phyloP scores from a whole-genome alignment of 2,329 filamentous ascomycete genomes.

The Epichloe aotearoae region DNA sequence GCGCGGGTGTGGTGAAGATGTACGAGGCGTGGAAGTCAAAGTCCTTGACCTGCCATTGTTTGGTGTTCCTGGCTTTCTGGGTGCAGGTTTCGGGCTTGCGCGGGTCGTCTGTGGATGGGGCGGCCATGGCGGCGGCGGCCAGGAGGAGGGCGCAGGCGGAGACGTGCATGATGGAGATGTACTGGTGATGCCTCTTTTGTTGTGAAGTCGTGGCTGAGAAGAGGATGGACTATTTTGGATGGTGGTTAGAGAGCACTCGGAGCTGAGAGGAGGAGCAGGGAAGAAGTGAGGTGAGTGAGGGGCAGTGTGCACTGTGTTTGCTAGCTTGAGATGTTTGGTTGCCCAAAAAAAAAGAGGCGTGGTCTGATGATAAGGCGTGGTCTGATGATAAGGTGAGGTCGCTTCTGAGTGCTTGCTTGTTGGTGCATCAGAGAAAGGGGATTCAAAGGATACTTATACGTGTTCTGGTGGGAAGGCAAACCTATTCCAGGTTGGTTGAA shows the following conservation, averaged over 20 bases:
- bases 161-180: slow-evolving; percentile 6
- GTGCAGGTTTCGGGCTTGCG: slow-evolving; percentile 10
- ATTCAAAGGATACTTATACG: slow-evolving; percentile 1
- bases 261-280: too few relatives aligned
- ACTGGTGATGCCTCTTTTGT: background rate
- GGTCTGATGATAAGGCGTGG: background rate
- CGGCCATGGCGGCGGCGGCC: slow-evolving; percentile 12
- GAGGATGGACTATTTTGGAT: background rate
- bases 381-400: background rate
- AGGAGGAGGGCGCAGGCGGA: slow-evolving; percentile 12
- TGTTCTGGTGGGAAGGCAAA: background rate
- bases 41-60: slow-evolving; percentile 26
- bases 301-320: background rate
- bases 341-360: background rate
- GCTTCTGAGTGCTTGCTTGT: background rate
- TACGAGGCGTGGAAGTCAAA: slow-evolving; percentile 37
- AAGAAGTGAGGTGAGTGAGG: too few relatives aligned
- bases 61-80: slow-evolving; percentile 9
- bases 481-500: background rate
- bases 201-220: background rate
- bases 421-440: background rate
- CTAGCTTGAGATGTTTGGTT: background rate
- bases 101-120: slow-evolving; percentile 8
- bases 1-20: slow-evolving; percentile 35
- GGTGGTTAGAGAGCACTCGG: too few relatives aligned